Base-by-base conservation (phyloP, 129 eudicot genomes). In the Solidago caesia region DNA sequence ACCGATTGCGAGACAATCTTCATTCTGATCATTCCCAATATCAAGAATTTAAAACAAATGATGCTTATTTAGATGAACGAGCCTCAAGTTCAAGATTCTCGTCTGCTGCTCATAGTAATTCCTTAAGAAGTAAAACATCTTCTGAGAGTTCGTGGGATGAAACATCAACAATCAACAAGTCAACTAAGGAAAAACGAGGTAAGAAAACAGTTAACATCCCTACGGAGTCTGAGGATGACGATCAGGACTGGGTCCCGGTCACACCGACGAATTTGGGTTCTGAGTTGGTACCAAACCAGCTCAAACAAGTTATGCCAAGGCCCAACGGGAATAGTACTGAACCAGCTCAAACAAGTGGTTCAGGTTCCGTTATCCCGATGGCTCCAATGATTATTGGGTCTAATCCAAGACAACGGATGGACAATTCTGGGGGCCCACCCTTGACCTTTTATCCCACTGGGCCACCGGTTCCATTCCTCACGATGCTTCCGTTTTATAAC, bases 131-230 rank as follows among this genome's bases (percentile, higher is more conserved):
- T 81, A 90, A 79, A 83, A 85, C 97, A 2, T 88, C 99, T 6
- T 91, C 96, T 0, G 99, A 94, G 82, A 85, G 93, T 83, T 94
- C 97, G 9, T 87, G 91, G 97, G 99, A 94, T 71, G 98, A 89
- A 67, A 78, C 86, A 6, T 82, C 90, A 11, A 79, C 82, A 42
- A 73, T 56, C 47, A 56, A 86, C n/a, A 90, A 84, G 83, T 77
- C 87, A 70, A 74, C 85, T 5, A 88, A 82, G 71, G 96, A 88
- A 73, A 88, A 81, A 80, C 73, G 93, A 44, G 99, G 89, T 52
- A 90, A 87, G 76, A 90, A 85, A 75, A 48, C 57, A 10, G 72
- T 71, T 43, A 63, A 39, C 53, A 64, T 46, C 39, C 6, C 73
- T 51, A 48, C 78, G 25, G 87, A 88, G 39, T 71, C 85, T 10